These are phyloP conservation scores for Clarireedia hainanense DNA, from an alignment of 2,329 filamentous ascomycete genomes.

Conservation along the genomic window DNA sequence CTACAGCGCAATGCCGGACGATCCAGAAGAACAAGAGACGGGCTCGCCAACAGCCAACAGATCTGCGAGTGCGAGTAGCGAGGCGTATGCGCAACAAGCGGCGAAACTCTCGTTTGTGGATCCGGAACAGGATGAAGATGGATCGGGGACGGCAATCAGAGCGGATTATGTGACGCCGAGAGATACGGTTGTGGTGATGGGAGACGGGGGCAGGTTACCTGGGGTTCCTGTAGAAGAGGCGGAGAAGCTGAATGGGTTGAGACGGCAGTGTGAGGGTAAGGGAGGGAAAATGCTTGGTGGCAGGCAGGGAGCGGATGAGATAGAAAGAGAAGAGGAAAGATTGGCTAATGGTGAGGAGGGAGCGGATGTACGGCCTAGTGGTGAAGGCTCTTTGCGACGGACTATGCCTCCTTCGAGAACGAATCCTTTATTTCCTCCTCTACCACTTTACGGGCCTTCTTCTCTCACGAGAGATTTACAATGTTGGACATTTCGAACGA, in stretches of 20 bases:
- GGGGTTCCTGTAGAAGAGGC: slow-evolving; percentile 64
- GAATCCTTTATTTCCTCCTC: slow-evolving; percentile 74
- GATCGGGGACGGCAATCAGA: slow-evolving; percentile 44
- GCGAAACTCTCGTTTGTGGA: slow-evolving; percentile 42
- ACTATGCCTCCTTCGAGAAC: slow-evolving; percentile 59
- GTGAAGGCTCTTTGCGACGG: slow-evolving; percentile 38
- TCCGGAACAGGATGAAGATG: slow-evolving; percentile 22
- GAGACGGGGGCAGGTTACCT: slow-evolving; percentile 58
- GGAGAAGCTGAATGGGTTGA: slow-evolving; percentile 58
- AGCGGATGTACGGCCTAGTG: slow-evolving; percentile 31
- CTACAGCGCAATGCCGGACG: slow-evolving; percentile 2
- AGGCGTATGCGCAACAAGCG: slow-evolving; percentile 50
- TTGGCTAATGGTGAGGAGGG: neutral
- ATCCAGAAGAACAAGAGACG: neutral
- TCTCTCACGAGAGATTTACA: slow-evolving; percentile 57
- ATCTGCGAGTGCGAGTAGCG: slow-evolving; percentile 29
- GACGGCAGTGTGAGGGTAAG: slow-evolving; percentile 36
- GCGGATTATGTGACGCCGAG: slow-evolving; percentile 61
- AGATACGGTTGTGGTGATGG: slow-evolving; percentile 64
- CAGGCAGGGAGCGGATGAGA: slow-evolving; percentile 24
- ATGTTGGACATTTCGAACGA: slow-evolving; percentile 54
- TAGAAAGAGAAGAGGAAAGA: slow-evolving; percentile 23
- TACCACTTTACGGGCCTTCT: slow-evolving; percentile 75
- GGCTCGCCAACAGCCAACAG: neutral
- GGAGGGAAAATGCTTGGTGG: slow-evolving; percentile 30